A percentile compares a stretch with the other conserved stretches of the same genome.
phyloP scores from a whole-genome alignment of 1,284 basidiomycete species.

The Heterobasidion irregulare region DNA sequence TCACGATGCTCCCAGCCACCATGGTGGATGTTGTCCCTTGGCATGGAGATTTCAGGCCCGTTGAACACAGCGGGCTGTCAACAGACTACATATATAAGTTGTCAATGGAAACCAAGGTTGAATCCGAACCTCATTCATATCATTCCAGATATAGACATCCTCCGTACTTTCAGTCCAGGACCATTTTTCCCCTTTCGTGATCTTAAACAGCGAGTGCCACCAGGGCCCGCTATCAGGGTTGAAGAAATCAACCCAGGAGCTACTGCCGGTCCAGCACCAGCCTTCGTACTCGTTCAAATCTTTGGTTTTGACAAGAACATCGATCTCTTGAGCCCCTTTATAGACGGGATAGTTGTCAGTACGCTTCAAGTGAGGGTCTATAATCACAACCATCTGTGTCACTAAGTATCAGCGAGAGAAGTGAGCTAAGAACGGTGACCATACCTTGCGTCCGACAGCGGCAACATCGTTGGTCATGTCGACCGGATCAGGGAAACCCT shows the following conservation, averaged over 20 bases:
- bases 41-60: conserved; percentile 97
- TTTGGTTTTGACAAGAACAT: conserved; percentile 76
- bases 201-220: conserved; percentile 85
- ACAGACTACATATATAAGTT: not conserved
- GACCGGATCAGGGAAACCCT: conserved; percentile 89
- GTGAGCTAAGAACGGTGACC: not conserved
- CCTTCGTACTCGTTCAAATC: conserved; percentile 85
- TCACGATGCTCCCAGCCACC: conserved; percentile 98
- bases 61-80: conserved; percentile 91
- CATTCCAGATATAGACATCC: conserved; percentile 92
- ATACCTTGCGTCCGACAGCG: conserved; percentile 78
- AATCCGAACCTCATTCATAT: conserved; percentile 90
- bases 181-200: conserved; percentile 42
- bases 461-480: conserved; percentile 90
- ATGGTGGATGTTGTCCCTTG: conserved; percentile 86
- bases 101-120: not conserved
- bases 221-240: conserved; percentile 86
- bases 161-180: conserved; percentile 73
- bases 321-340: conserved; percentile 75
- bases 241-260: conserved; percentile 97
- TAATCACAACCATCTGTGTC: conserved; percentile 87
- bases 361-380: conserved; percentile 96
- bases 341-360: conserved; percentile 78
- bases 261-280: conserved; percentile 97
- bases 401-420: not conserved